Evolutionary conservation across 169 alveolate species (phyloP).

Genomic region (Cryptosporidium bovis): DNA sequence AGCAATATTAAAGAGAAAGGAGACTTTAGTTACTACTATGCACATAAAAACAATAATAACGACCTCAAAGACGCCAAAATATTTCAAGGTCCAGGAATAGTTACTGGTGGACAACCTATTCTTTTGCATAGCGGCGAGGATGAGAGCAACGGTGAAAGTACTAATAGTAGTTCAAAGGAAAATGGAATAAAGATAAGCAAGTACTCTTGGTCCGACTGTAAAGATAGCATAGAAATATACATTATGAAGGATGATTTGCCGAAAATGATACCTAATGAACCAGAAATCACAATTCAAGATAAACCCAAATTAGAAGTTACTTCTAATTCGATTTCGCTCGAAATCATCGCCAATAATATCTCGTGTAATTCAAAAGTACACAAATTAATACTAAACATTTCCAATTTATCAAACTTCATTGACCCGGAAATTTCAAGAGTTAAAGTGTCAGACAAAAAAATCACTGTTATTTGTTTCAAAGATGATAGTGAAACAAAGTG

Average conservation of each 20-base stretch:
- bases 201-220: conserved; percentile 81
- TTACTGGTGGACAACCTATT: conserved; percentile 80
- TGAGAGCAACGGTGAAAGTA: background rate
- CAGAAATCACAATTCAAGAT: conserved; percentile 20
- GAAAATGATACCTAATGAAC: background rate
- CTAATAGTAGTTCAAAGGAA: background rate
- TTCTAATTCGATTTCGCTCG: conserved; percentile 13
- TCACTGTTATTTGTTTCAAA: conserved; percentile 44
- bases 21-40: conserved; percentile 77
- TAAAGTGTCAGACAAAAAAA: conserved; percentile 38
- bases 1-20: conserved; percentile 75
- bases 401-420: conserved; percentile 48
- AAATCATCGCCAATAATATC: background rate
- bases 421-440: conserved; percentile 40
- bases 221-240: conserved; percentile 75
- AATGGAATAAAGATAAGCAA: conserved; percentile 71
- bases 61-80: conserved; percentile 77
- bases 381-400: conserved; percentile 11
- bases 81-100: conserved; percentile 79
- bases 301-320: conserved; percentile 40
- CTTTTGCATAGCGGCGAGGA: conserved; percentile 66
- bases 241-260: conserved; percentile 36
- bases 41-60: conserved; percentile 77
- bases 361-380: background rate
- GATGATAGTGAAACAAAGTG: conserved; percentile 50